phyloP scores from a whole-genome alignment of 495 filamentous ascomycete species.

The Thermothielavioides terrestris region DNA sequence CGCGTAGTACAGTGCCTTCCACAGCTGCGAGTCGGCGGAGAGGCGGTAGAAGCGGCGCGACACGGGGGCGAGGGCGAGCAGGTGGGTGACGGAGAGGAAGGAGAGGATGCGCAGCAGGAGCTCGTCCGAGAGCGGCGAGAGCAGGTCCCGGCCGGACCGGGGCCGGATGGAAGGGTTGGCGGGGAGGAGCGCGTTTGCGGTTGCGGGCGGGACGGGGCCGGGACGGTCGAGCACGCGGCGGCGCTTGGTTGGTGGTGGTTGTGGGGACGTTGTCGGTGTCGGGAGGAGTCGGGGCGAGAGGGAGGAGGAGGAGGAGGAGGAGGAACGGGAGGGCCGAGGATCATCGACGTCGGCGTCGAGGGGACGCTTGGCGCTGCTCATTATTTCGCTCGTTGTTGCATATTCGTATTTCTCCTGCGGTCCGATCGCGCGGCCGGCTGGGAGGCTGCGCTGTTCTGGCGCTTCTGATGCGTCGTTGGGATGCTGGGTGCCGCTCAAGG shows the following conservation, averaged over 20 bases:
- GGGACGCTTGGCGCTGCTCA: not conserved
- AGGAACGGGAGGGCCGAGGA: too few relatives aligned
- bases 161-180: too few relatives aligned
- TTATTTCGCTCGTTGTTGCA: too few relatives aligned
- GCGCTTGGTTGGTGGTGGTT: not conserved
- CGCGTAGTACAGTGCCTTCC: slow-evolving; percentile 83
- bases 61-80: slow-evolving; percentile 65
- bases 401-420: too few relatives aligned
- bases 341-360: not conserved
- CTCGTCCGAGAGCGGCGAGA: slow-evolving; percentile 71
- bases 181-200: not conserved
- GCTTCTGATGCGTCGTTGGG: too few relatives aligned
- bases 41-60: slow-evolving; percentile 72
- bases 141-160: slow-evolving; percentile 27
- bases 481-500: too few relatives aligned
- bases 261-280: not conserved
- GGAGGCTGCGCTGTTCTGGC: too few relatives aligned
- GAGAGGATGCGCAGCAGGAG: slow-evolving; percentile 79
- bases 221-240: not conserved
- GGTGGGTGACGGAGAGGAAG: slow-evolving; percentile 56
- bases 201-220: not conserved
- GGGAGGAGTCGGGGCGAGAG: not conserved
- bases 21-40: slow-evolving; percentile 75
- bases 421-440: too few relatives aligned
- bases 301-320: not conserved